These are phyloP conservation scores for Lecanicillium sp. DNA, from an alignment of 2,329 filamentous ascomycete genomes.

Conservation along the genomic window DNA sequence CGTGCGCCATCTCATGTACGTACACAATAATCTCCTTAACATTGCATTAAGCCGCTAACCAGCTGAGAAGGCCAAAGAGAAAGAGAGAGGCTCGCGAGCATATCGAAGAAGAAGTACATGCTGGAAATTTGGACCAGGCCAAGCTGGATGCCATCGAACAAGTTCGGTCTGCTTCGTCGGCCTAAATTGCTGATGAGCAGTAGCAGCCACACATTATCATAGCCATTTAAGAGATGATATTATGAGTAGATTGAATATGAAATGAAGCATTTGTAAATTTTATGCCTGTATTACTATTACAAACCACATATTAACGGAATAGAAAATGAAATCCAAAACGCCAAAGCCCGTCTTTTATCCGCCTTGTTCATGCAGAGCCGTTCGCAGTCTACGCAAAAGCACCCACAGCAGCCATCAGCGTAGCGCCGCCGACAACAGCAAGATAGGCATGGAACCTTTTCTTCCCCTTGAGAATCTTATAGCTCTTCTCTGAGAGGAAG, in stretches of 20 bases:
- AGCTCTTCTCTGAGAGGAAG: slow-evolving; percentile 70
- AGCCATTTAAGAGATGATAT: too few relatives aligned
- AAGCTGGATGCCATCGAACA: slow-evolving; percentile 1
- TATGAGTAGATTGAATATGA: too few relatives aligned
- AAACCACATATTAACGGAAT: too few relatives aligned
- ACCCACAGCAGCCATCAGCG: slow-evolving; percentile 64
- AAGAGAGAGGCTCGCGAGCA: slow-evolving; percentile 3
- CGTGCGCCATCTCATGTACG: slow-evolving; percentile 15
- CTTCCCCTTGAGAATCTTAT: slow-evolving; percentile 54
- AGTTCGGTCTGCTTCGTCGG: too few relatives aligned
- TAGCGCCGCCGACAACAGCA: slow-evolving; percentile 55
- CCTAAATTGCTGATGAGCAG: too few relatives aligned
- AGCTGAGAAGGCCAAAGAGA: slow-evolving; percentile 5
- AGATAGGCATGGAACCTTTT: slow-evolving; percentile 55
- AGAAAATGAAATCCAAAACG: too few relatives aligned
- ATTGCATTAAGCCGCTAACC: background rate
- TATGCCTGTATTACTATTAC: too few relatives aligned
- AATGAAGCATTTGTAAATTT: too few relatives aligned
- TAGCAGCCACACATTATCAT: too few relatives aligned
- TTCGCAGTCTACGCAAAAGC: slow-evolving; percentile 55
- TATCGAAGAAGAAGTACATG: background rate
- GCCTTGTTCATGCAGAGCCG: too few relatives aligned
- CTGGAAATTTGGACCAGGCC: too few relatives aligned
- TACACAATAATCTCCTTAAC: background rate
- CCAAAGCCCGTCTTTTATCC: too few relatives aligned